Conservation (phyloP, 805 yeast species). For the Ogataea nonfermentans region DNA sequence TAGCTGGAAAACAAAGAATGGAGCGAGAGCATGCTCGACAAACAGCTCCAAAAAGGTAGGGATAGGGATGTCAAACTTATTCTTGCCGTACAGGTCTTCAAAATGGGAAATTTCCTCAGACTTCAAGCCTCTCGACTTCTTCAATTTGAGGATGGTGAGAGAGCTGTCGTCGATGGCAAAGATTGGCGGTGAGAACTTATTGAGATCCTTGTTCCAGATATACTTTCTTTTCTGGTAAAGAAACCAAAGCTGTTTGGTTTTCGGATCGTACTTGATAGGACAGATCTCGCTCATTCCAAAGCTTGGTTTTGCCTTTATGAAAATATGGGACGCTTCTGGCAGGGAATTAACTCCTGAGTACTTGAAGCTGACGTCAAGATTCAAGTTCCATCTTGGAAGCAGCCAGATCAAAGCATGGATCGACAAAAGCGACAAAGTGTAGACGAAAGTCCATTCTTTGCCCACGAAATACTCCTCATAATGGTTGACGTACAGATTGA, state of each 20-base stretch:
- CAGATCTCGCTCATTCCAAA: slow-evolving; percentile 84
- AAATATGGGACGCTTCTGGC: slow-evolving; percentile 65
- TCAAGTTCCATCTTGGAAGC: slow-evolving; percentile 92
- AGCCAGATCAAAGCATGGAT: slow-evolving; percentile 75
- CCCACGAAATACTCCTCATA: slow-evolving; percentile 86
- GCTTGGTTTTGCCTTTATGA: slow-evolving; percentile 80
- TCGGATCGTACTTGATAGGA: slow-evolving; percentile 51
- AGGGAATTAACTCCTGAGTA: slow-evolving; percentile 52
- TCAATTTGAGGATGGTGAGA: slow-evolving; percentile 58
- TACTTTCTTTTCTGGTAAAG: slow-evolving; percentile 91
- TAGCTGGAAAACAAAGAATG: slow-evolving; percentile 93
- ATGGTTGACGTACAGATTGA: slow-evolving; percentile 58
- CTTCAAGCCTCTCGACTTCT: slow-evolving; percentile 39
- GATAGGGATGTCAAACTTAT: slow-evolving; percentile 90
- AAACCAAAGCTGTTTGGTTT: slow-evolving; percentile 64
- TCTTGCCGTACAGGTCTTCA: slow-evolving; percentile 70
- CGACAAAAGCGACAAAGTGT: slow-evolving; percentile 68
- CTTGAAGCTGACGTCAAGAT: slow-evolving; percentile 67
- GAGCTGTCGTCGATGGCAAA: slow-evolving; percentile 68
- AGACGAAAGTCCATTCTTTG: slow-evolving; percentile 94
- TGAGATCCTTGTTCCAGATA: slow-evolving; percentile 54
- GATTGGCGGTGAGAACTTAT: slow-evolving; percentile 74
- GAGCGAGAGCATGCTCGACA: slow-evolving; percentile 97
- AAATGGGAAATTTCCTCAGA: slow-evolving; percentile 35
- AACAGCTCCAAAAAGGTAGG: slow-evolving; percentile 89